Percentiles rank a stretch among this genome's conserved stretches.
Conservation (phyloP, 192 early-diverging fungal species). For the Diversispora epigaea region DNA sequence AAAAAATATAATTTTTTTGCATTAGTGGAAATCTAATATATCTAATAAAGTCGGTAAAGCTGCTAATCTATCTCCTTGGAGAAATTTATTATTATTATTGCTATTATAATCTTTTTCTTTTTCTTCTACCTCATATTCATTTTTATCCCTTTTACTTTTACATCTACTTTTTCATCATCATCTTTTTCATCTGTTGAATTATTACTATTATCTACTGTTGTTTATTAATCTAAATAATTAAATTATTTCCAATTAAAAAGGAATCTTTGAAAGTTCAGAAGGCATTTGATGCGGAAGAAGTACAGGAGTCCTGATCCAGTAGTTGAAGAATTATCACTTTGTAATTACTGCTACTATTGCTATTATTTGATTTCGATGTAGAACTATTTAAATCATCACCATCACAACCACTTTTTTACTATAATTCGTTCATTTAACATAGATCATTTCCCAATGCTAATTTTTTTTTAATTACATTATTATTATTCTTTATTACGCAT, state of each 20-base stretch:
- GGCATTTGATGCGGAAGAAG: slow-evolving; percentile 17
- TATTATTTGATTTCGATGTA: too few species aligned
- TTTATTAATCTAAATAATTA: slow-evolving; percentile 3
- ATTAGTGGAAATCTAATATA: slow-evolving; percentile 43
- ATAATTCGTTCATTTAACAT: slow-evolving; percentile 35
- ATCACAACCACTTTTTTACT: not conserved
- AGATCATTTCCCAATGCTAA: slow-evolving; percentile 37
- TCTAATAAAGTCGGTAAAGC: slow-evolving; percentile 35
- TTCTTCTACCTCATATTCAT: not conserved
- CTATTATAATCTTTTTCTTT: not conserved
- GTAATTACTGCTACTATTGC: not conserved
- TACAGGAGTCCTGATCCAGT: not conserved
- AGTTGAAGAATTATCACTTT: not conserved
- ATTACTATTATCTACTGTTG: not conserved
- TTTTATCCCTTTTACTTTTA: not conserved
- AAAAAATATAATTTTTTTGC: slow-evolving; percentile 31
- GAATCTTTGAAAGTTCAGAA: slow-evolving; percentile 12
- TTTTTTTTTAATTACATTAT: too few species aligned
- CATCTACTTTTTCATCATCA: not conserved
- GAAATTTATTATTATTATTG: slow-evolving; percentile 5
- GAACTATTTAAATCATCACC: too few species aligned
- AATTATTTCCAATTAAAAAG: not conserved
- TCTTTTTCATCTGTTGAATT: not conserved
- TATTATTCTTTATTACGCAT: too few species aligned
- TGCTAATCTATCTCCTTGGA: slow-evolving; percentile 23